Conservation (phyloP, 176 grass and related monocot genomes). For the Aegilops longissima region DNA sequence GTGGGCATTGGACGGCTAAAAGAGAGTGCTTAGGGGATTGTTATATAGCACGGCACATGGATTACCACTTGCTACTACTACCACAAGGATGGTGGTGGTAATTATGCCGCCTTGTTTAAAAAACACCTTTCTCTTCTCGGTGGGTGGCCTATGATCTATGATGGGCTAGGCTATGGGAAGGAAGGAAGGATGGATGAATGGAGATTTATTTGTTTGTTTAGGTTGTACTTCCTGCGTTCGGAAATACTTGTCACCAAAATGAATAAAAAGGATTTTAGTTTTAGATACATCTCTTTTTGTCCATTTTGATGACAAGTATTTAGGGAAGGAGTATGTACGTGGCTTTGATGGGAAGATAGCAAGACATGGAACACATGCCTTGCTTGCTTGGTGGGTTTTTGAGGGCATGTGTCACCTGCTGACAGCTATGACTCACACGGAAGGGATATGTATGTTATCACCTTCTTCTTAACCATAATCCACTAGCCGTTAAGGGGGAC, state of each 20-base stretch:
- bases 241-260: no score
- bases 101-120: slow-evolving; percentile 22
- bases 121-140: neutral
- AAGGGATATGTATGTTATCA: neutral
- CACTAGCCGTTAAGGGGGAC: slow-evolving; percentile 54
- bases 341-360: slow-evolving; percentile 34
- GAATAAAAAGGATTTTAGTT: no score
- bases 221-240: neutral
- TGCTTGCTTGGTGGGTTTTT: slow-evolving; percentile 43
- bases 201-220: slow-evolving; percentile 10
- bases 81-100: neutral
- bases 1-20: neutral
- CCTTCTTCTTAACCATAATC: neutral
- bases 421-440: slow-evolving; percentile 31
- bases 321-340: neutral
- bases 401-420: slow-evolving; percentile 27
- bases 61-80: neutral
- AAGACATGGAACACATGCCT: slow-evolving; percentile 56
- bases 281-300: no score
- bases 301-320: no score
- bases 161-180: neutral
- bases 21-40: slow-evolving; percentile 15
- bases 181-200: neutral
- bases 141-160: slow-evolving; percentile 9
- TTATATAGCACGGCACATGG: slow-evolving; percentile 46